Percentiles rank a stretch among this genome's conserved stretches.
Conservation (phyloP, 768 basidiomycete genomes). For the Phanerodontia chrysosporium region DNA sequence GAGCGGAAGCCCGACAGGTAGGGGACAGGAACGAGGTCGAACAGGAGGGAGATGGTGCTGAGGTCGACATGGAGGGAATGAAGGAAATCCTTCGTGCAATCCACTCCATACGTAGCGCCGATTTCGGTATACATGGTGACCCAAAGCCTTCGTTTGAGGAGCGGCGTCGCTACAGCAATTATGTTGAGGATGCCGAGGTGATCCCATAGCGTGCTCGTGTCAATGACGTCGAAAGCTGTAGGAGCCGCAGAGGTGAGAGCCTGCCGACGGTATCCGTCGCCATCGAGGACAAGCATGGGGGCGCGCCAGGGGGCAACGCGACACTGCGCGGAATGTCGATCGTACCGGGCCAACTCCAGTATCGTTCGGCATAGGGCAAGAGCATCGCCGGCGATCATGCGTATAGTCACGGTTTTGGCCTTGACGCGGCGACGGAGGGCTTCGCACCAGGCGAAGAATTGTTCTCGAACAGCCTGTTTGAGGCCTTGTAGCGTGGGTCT, state of each 20-base stretch:
- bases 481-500: background rate
- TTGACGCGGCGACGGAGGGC: background rate
- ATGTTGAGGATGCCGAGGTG: slow-evolving; percentile 21
- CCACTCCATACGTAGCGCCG: slow-evolving; percentile 14
- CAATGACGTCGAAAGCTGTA: slow-evolving; percentile 18
- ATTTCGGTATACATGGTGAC: slow-evolving; percentile 18
- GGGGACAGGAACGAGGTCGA: slow-evolving; percentile 38
- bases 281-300: slow-evolving; percentile 10
- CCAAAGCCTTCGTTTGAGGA: slow-evolving; percentile 7
- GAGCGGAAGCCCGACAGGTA: slow-evolving; percentile 38
- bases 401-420: background rate
- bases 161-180: slow-evolving; percentile 11
- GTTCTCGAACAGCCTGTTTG: background rate
- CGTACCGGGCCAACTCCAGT: background rate
- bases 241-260: slow-evolving; percentile 10
- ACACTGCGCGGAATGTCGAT: background rate
- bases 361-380: slow-evolving; percentile 12
- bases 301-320: slow-evolving; percentile 9
- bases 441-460: slow-evolving; percentile 12
- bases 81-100: slow-evolving; percentile 28
- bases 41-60: slow-evolving; percentile 35
- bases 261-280: background rate
- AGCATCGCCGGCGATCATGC: slow-evolving; percentile 15
- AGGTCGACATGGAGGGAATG: slow-evolving; percentile 35
- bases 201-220: slow-evolving; percentile 20